Evolutionary conservation across 2,329 filamentous ascomycete genomes (phyloP), one percentile per base, ranked within the genome.

Genomic region (Colletotrichum chrysophilum): DNA sequence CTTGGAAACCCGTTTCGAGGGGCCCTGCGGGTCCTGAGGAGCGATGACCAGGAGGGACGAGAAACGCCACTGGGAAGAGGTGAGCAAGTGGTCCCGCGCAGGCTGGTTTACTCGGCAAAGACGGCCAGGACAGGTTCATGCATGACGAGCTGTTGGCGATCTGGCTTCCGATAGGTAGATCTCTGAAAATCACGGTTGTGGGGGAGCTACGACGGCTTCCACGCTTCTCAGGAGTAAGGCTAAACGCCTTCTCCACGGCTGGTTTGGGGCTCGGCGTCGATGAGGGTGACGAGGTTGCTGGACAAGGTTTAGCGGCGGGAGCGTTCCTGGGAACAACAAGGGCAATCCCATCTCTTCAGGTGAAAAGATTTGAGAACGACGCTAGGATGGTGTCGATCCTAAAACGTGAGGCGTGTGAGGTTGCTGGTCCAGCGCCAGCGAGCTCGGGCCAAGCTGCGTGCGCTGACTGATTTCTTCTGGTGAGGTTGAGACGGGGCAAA

Each of bases 321-420:
- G 74, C 70, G 74, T 76, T 76, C 70, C 70, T 76, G 74, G 36
- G 28, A 64, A 24, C 16, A 26, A 62, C 74, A 76, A 34, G 74
- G 74, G 32, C n/a, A 34, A 74, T 71, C 74, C 65, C 56, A 32
- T 66, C 13, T 58, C 32, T 9, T 2, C 3, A 18, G 38, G 18
- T 24, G 48, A 68, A 69, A 52, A 69, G 34, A 69, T 74, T 76
- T 69, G 56, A 60, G 74, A 76, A 73, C 48, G 36, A 32, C 56
- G 43, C 74, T n/a, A 66, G 74, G 74, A 76, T 76, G 64, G 48
- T 38, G 70, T 66, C 38, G 74, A 76, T 76, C 74, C 48, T 76
- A 60, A 76, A 76, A 76, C 70, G 43, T 28, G 70, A 76, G 74
- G 65, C 30, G 74, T 74, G 70, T 74, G 74, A 76, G 74, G 43